Conservation (phyloP, 257 asterid genomes). For the Lycium ferocissimum region DNA sequence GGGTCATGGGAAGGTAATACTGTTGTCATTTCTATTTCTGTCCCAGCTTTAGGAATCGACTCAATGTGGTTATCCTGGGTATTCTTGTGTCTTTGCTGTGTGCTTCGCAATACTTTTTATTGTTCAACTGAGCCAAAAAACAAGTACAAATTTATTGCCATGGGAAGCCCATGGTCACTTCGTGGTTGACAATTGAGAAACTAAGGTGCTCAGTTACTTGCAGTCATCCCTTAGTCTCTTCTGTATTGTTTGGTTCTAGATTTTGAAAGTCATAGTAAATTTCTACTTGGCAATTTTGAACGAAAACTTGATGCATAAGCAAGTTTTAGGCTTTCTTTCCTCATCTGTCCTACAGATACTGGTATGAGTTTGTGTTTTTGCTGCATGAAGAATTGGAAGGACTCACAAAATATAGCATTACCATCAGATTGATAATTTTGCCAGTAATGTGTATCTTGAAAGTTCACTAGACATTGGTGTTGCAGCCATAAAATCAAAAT, state of each 20-base stretch:
- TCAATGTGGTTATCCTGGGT: conserved; percentile 5
- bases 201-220: not conserved
- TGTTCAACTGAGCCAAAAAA: not conserved
- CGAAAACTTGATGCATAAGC: not conserved
- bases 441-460: not conserved
- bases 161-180: not conserved
- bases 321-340: not conserved
- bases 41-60: not conserved
- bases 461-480: not conserved
- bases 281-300: not conserved
- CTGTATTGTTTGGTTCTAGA: conserved; percentile 6
- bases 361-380: not conserved
- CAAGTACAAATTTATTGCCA: conserved; percentile 8
- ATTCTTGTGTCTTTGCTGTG: not conserved
- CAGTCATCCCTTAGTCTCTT: not conserved
- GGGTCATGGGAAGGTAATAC: conserved; percentile 68
- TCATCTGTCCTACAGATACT: not conserved
- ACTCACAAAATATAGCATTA: not conserved
- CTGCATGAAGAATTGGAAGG: not conserved
- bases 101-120: not conserved
- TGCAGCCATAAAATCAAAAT: not conserved
- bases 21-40: not conserved
- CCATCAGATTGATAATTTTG: not conserved
- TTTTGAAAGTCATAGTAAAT: not conserved
- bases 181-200: not conserved